These are phyloP conservation scores for Plasmodium reichenowi DNA, from an alignment of 169 alveolate species.

Conservation along the genomic window DNA sequence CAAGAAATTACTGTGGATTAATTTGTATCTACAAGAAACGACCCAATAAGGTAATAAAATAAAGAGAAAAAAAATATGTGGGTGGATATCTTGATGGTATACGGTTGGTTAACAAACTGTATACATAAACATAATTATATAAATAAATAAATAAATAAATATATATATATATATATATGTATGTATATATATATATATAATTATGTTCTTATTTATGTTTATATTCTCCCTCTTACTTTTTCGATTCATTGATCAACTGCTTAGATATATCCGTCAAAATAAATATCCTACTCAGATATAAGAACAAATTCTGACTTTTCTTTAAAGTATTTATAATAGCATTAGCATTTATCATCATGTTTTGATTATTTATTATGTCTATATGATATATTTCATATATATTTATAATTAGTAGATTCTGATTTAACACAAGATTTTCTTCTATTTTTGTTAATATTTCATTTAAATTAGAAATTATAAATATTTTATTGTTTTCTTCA, in stretches of 20 bases:
- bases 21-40: constrained; percentile 21
- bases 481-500: constrained; percentile 64
- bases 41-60: background rate
- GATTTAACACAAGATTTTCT: constrained; percentile 69
- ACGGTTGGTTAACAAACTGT: too few relatives aligned
- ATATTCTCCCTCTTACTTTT: constrained; percentile 42
- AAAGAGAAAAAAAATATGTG: background rate
- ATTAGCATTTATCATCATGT: constrained; percentile 74
- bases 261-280: constrained; percentile 67
- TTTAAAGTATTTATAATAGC: constrained; percentile 39
- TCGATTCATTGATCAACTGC: constrained; percentile 56
- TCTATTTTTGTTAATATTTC: constrained; percentile 69
- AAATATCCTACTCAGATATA: constrained; percentile 63
- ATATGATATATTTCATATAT: constrained; percentile 68
- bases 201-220: background rate
- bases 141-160: background rate
- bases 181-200: background rate
- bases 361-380: constrained; percentile 71
- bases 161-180: background rate
- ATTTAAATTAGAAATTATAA: constrained; percentile 61
- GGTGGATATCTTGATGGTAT: too few relatives aligned
- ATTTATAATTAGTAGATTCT: constrained; percentile 53
- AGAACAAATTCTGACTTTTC: constrained; percentile 66
- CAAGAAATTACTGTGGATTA: constrained; percentile 43
- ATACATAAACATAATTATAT: too few relatives aligned